Base-by-base conservation (phyloP, 441 rosid species). In the Capsella rubella region DNA sequence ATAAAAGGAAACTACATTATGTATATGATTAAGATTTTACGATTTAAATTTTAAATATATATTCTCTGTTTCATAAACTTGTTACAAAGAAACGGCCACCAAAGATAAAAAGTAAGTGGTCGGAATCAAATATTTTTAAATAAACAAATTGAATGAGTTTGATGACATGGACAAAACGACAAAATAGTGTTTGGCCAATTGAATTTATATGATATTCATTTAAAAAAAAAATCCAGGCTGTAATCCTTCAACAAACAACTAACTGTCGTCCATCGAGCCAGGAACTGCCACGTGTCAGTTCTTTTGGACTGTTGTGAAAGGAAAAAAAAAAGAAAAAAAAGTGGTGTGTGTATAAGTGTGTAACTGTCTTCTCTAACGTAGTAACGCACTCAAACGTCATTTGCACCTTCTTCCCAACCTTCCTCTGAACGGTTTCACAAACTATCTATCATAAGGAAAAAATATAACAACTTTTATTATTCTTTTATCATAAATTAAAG, bases 151-250 rank as follows among this genome's bases (percentile, higher is more conserved):
- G 8, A 69, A 34, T 21, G 0, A 50, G 1, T 3, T 61, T 51
- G 52, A 34, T 65, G 71, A 84, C 89, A 78, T 69, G 72, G 82
- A 83, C 2, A 69, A 83, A 83, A 89, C 87, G 87, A 88, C 91
- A 84, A 83, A 69, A 14, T 14, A 85, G 86, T 43, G 39, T 64
- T 89, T 78, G 87, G 89, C 89, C 84, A 90, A 81, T 81, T 79
- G 82, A 21, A 21, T 21, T 21, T 1, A 21, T 21, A 21, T 21
- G 25, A 21, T 1, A 21, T 21, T 21, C 25, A 21, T 21, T 21
- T 21, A 1, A 0, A 1, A 1, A 21, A 21, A 64, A 69, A 43
- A 35, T 78, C 88, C 91, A 91, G 91, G 78, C 96, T 89, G 95
- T 82, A 79, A 61, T 73, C 78, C 84, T 81, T 81, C 81, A 83